Conservation (phyloP, 768 basidiomycete species). For the Kwoniella sp. region DNA sequence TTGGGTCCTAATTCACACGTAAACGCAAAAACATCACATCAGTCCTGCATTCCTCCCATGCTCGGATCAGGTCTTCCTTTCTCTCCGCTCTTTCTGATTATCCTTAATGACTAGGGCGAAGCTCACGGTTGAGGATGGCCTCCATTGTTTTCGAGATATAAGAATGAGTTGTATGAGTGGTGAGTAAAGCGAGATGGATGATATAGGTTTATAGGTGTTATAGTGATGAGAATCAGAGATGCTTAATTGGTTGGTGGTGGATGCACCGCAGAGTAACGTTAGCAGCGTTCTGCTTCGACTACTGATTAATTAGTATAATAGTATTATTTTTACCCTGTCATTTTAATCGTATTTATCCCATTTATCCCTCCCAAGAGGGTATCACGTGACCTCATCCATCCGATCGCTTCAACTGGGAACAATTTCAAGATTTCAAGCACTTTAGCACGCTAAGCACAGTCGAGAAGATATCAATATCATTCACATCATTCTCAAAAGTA, state of each 20-base stretch:
- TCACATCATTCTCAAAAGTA: too few relatives aligned
- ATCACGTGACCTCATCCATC: too few relatives aligned
- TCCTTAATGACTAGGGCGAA: neutral
- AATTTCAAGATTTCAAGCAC: conserved; percentile 3
- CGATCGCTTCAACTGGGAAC: neutral
- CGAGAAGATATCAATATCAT: too few relatives aligned
- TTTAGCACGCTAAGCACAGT: too few relatives aligned
- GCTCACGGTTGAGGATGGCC: conserved; percentile 44
- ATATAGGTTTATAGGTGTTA: neutral
- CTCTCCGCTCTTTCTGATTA: too few relatives aligned
- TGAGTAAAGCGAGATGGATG: conserved; percentile 8
- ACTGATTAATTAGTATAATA: too few relatives aligned
- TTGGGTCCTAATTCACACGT: conserved; percentile 28
- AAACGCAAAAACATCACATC: neutral
- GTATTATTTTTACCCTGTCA: conserved; percentile 10
- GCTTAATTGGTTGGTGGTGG: conserved; percentile 12
- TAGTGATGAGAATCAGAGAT: conserved; percentile 4
- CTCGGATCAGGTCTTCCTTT: too few relatives aligned
- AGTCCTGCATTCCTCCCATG: conserved; percentile 3
- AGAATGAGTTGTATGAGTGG: conserved; percentile 10
- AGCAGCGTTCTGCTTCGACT: conserved; percentile 21
- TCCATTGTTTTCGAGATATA: conserved; percentile 22
- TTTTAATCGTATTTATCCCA: conserved; percentile 33
- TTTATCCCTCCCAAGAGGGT: too few relatives aligned
- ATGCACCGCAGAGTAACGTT: neutral